Evolutionary conservation across 2,329 filamentous ascomycete genomes (phyloP).

Genomic region (Kalmusia sp.): DNA sequence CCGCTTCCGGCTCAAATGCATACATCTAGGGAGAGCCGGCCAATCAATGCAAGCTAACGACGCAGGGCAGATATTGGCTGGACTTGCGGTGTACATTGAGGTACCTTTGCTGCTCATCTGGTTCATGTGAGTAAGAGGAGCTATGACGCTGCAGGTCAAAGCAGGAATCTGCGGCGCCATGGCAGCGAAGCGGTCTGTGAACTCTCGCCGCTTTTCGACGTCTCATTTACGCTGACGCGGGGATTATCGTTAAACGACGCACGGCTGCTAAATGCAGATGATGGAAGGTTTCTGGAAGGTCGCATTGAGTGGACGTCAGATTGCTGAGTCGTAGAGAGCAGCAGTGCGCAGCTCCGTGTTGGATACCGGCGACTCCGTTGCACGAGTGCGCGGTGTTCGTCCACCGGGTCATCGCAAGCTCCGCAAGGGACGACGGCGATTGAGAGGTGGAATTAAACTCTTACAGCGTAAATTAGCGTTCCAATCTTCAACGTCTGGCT

Average conservation of each 20-base stretch:
- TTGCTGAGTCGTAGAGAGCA: constrained; percentile 6
- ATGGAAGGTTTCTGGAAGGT: constrained; percentile 22
- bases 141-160: constrained; percentile 22
- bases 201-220: constrained; percentile 2
- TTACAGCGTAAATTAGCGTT: constrained; percentile 32
- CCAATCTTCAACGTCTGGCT: constrained; percentile 19
- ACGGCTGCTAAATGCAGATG: constrained; percentile 15
- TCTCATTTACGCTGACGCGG: background rate
- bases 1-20: constrained; percentile 4
- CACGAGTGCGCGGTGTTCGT: background rate
- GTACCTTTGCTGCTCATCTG: constrained; percentile 14
- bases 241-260: background rate
- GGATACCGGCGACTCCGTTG: background rate
- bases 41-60: background rate
- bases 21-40: background rate
- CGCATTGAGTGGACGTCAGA: constrained; percentile 7
- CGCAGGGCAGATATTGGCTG: background rate
- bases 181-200: constrained; percentile 10
- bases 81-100: constrained; percentile 29
- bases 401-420: constrained; percentile 7
- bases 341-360: constrained; percentile 5
- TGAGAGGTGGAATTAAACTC: constrained; percentile 28
- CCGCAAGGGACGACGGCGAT: constrained; percentile 6
- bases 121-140: constrained; percentile 25
- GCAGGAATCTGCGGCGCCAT: constrained; percentile 7